phyloP scores from a whole-genome alignment of 176 grass and related monocot species.

The Rhynchospora tenuis region DNA sequence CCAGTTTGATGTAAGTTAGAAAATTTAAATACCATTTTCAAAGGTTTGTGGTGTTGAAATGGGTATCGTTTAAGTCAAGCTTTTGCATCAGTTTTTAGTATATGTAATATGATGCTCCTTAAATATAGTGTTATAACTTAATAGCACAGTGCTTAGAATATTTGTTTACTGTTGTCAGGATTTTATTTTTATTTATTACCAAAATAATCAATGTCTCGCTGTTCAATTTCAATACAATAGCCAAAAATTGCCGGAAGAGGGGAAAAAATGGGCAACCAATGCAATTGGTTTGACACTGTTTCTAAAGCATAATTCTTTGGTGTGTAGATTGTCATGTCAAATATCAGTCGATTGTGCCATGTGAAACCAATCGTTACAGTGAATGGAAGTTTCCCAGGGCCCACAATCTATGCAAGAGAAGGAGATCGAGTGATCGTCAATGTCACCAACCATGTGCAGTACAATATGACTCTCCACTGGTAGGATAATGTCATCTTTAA shows the following conservation, averaged over 20 bases:
- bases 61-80: neutral
- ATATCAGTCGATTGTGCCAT: constrained; percentile 59
- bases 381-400: constrained; percentile 49
- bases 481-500: neutral
- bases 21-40: neutral
- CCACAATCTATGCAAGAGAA: constrained; percentile 55
- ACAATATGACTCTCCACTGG: constrained; percentile 67
- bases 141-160: neutral
- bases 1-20: constrained; percentile 58
- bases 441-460: constrained; percentile 35
- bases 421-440: constrained; percentile 49
- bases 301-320: neutral
- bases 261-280: neutral
- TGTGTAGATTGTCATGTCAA: constrained; percentile 41
- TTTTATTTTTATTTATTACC: neutral
- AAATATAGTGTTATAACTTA: neutral
- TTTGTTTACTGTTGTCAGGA: neutral
- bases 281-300: neutral
- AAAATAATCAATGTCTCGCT: neutral
- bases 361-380: constrained; percentile 44
- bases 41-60: neutral
- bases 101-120: neutral
- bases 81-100: neutral
- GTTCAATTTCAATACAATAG: neutral
- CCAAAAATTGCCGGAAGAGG: neutral